Evolutionary conservation across 305 asterid species (phyloP).

Genomic region (Fraxinus sp.): DNA sequence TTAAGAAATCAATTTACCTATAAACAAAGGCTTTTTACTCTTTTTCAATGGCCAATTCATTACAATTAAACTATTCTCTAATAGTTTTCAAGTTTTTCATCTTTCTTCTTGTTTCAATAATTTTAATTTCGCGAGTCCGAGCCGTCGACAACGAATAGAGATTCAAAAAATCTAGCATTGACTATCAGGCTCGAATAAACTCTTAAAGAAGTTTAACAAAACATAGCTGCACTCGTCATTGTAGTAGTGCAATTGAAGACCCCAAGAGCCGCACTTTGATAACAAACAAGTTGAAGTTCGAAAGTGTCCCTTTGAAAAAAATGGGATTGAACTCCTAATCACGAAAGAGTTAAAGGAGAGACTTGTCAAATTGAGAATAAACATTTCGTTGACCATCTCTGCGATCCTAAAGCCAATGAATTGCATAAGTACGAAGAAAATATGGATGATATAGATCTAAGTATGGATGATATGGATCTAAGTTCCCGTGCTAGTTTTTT

Average conservation of each 20-base stretch:
- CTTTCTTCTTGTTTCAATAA: not conserved
- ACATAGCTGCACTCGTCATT: not conserved
- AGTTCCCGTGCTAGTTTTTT: not conserved
- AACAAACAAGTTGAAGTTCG: not conserved
- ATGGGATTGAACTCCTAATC: not conserved
- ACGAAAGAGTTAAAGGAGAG: not conserved
- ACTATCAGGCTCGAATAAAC: not conserved
- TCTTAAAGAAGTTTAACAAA: not conserved
- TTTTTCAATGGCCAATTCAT: not conserved
- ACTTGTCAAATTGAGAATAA: not conserved
- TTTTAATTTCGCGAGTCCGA: not conserved
- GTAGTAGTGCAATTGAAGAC: not conserved
- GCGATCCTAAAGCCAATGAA: not conserved
- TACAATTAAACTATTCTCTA: not conserved
- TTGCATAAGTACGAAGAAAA: not conserved
- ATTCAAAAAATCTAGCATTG: not conserved
- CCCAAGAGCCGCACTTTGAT: not conserved
- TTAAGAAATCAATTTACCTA: not conserved
- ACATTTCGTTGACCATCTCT: not conserved
- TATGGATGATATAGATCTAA: not conserved
- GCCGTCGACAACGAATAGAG: not conserved
- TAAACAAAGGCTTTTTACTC: not conserved
- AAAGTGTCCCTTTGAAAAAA: not conserved
- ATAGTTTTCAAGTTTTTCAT: not conserved
- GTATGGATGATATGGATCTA: not conserved